Base-by-base conservation (phyloP, 441 rosid genomes). In the Aleurites moluccanus region DNA sequence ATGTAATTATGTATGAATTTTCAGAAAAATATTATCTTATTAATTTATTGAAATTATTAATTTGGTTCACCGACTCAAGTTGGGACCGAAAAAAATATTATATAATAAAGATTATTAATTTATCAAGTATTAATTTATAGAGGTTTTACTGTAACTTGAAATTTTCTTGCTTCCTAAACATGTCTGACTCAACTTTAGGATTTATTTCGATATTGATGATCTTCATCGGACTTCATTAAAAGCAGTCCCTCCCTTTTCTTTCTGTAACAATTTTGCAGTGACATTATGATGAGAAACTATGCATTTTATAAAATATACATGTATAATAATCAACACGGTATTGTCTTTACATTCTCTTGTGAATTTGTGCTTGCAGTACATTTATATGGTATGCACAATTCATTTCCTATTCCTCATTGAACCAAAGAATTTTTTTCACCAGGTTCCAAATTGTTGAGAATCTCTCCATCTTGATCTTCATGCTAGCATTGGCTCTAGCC, bases 401-500 rank as follows among this genome's bases (percentile, higher is more conserved):
- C 13, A 66, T 75, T 80, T 42, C 44, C 20, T 45, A 44, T 35
- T 73, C 76, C 21, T 2, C 21, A 70, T 65, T 64, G 77, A 66
- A 47, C 83, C 64, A 15, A 83, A 83, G 18, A 49, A 64, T 57
- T 35, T 73, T 61, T 50, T 77, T 65, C 66, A 76, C 55, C 71
- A 80, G 55, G 42, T 79, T 75, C 90, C 88, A 83, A 11, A 87
- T 42, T 20, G 53, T 35, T 1, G 80, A 78, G 74, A 86, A 75
- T n/a, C 75, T 84, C 64, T 80, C 88, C 85, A 56, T 77, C 82
- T 78, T 67, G 38, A 90, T 64, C 67, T 82, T 69, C 83, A 50
- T 68, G 65, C 75, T 81, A 55, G 89, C 92, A 27, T 72, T 73
- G 40, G 70, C 79, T 52, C 87, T 75, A 50, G 91, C 91, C 74